Percentiles rank a stretch among this genome's conserved stretches.
Evolutionary conservation across 192 early-diverging fungal genomes (phyloP).

Genomic region (Linnemannia elongata): DNA sequence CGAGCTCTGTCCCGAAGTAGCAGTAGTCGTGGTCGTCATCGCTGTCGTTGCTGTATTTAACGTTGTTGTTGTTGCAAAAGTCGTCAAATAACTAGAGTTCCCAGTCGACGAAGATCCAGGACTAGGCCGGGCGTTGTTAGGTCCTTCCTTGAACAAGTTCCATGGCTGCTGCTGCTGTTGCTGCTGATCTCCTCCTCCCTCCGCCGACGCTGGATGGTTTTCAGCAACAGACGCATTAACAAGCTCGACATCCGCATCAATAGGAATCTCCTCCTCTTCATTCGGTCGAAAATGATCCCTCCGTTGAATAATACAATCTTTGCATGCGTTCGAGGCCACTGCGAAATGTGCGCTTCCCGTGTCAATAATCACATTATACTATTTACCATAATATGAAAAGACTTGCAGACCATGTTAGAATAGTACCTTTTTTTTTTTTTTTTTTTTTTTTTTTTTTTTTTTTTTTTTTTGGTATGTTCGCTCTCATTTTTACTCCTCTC

Average conservation of each 20-base stretch:
- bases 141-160: constrained; percentile 6
- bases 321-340: constrained; percentile 35
- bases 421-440: too few relatives aligned
- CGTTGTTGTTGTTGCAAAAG: neutral
- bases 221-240: neutral
- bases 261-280: constrained; percentile 47
- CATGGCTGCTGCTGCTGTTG: neutral
- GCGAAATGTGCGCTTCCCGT: constrained; percentile 54
- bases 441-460: too few relatives aligned
- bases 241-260: constrained; percentile 14
- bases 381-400: neutral
- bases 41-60: neutral
- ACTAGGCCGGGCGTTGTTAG: neutral
- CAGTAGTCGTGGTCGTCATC: neutral
- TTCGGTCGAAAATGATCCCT: constrained; percentile 20
- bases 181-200: neutral
- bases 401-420: too few relatives aligned
- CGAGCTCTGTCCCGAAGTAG: neutral
- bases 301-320: constrained; percentile 29
- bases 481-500: too few relatives aligned
- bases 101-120: too few relatives aligned
- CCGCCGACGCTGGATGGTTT: too few relatives aligned
- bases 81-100: neutral
- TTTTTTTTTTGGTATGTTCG: too few relatives aligned
- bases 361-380: constrained; percentile 55